A percentile compares a stretch with the other conserved stretches of the same genome.
These are phyloP conservation scores for Adansonia rubrostipa DNA, from an alignment of 441 rosid genomes.

Conservation along the genomic window DNA sequence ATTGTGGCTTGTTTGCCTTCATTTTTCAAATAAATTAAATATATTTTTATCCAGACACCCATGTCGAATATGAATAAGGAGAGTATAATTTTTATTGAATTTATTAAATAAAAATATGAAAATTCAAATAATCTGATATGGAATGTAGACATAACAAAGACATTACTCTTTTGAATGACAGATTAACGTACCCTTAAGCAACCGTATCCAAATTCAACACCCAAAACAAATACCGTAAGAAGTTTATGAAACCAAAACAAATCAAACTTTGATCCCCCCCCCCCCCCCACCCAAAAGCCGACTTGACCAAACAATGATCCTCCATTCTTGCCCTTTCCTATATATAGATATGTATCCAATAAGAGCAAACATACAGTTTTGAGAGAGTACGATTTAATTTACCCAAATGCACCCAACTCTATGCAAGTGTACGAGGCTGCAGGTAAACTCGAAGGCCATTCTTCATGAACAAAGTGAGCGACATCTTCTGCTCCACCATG, in stretches of 20 bases:
- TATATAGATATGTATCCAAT: not conserved
- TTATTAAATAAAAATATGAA: conserved; percentile 19
- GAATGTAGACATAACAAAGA: conserved; percentile 29
- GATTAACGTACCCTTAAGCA: not conserved
- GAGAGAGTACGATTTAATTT: not conserved
- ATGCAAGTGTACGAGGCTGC: conserved; percentile 67
- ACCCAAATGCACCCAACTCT: conserved; percentile 1
- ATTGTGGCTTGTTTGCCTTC: conserved; percentile 20
- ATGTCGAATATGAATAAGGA: not conserved
- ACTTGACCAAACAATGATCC: not conserved
- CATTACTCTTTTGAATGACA: conserved; percentile 15
- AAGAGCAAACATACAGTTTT: not conserved
- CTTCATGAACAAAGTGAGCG: conserved; percentile 92
- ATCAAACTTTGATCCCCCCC: conserved; percentile 24
- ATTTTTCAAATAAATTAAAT: too few species aligned
- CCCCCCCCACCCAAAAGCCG: not conserved
- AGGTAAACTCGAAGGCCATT: conserved; percentile 73
- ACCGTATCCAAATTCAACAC: conserved; percentile 6
- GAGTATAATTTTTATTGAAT: conserved; percentile 29
- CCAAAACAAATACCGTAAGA: conserved; percentile 25
- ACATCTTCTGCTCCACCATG: conserved; percentile 92
- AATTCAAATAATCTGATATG: conserved; percentile 33
- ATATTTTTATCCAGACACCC: too few species aligned
- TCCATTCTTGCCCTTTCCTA: not conserved
- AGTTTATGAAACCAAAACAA: conserved; percentile 17